phyloP scores from a whole-genome alignment of 495 filamentous ascomycete species.

The Xylaria scruposa region DNA sequence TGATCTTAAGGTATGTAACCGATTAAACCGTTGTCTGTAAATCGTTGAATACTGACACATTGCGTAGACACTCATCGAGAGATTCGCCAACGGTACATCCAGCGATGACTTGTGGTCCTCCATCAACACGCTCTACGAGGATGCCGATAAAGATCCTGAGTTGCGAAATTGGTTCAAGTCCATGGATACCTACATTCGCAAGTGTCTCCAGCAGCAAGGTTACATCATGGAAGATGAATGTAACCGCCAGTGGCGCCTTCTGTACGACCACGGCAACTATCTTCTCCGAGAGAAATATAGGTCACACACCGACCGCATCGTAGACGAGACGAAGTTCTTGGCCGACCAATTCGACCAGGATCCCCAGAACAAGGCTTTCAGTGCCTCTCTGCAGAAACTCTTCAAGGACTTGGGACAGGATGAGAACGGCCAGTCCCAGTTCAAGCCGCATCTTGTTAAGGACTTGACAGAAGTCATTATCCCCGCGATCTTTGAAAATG shows the following conservation, averaged over 20 bases:
- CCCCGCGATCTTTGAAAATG: conserved; percentile 81
- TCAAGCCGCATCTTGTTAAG: conserved; percentile 91
- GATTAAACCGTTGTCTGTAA: conserved; percentile 9
- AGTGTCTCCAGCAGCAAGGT: conserved; percentile 85
- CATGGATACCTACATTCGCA: conserved; percentile 77
- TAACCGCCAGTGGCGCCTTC: conserved; percentile 80
- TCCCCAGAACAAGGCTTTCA: conserved; percentile 81
- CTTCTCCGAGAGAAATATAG: conserved; percentile 89
- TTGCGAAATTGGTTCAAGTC: conserved; percentile 88
- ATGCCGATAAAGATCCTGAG: conserved; percentile 88
- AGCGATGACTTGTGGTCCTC: conserved; percentile 84
- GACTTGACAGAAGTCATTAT: conserved; percentile 88
- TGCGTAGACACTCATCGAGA: conserved; percentile 81
- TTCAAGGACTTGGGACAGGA: conserved; percentile 85
- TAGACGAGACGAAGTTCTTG: conserved; percentile 90
- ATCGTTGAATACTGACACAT: conserved; percentile 53
- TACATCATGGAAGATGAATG: conserved; percentile 86
- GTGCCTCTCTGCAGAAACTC: conserved; percentile 75
- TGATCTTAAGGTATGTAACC: conserved; percentile 72
- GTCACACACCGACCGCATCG: conserved; percentile 82
- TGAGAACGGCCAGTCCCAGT: conserved; percentile 79
- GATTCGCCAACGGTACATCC: conserved; percentile 94
- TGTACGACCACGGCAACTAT: conserved; percentile 88
- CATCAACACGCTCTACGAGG: conserved; percentile 86
- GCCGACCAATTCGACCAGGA: conserved; percentile 89